phyloP scores from a whole-genome alignment of 192 early-diverging fungal species.

The Podila verticillata region DNA sequence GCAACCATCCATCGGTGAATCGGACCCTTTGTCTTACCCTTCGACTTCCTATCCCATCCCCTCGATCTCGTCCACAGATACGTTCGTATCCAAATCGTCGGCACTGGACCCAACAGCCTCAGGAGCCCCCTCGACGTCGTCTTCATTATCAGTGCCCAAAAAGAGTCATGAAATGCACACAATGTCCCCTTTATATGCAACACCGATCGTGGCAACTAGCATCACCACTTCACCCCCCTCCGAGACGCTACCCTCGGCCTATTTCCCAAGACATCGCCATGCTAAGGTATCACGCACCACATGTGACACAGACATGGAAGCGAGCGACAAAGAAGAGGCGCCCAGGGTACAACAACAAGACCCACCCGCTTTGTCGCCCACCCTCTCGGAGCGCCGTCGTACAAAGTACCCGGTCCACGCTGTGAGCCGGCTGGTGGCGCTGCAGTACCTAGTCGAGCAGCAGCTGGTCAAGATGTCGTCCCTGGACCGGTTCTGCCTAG shows the following conservation, averaged over 20 bases:
- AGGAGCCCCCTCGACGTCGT: background rate
- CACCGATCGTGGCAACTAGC: background rate
- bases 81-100: too few species aligned
- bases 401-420: slow-evolving; percentile 5
- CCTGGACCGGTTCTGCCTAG: slow-evolving; percentile 8
- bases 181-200: too few species aligned
- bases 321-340: too few species aligned
- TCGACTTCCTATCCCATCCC: background rate
- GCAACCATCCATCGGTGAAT: background rate
- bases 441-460: slow-evolving; percentile 19
- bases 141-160: background rate
- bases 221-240: too few species aligned
- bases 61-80: background rate
- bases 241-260: too few species aligned
- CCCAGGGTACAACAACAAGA: background rate
- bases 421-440: slow-evolving; percentile 4
- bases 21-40: background rate
- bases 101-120: too few species aligned
- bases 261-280: too few species aligned
- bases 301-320: too few species aligned
- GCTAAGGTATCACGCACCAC: too few species aligned
- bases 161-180: too few species aligned
- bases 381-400: background rate
- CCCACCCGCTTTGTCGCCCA: background rate
- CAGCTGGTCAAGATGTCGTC: slow-evolving; percentile 8